Evolutionary conservation across 768 basidiomycete species (phyloP).

Genomic region (Trametes cingulata): DNA sequence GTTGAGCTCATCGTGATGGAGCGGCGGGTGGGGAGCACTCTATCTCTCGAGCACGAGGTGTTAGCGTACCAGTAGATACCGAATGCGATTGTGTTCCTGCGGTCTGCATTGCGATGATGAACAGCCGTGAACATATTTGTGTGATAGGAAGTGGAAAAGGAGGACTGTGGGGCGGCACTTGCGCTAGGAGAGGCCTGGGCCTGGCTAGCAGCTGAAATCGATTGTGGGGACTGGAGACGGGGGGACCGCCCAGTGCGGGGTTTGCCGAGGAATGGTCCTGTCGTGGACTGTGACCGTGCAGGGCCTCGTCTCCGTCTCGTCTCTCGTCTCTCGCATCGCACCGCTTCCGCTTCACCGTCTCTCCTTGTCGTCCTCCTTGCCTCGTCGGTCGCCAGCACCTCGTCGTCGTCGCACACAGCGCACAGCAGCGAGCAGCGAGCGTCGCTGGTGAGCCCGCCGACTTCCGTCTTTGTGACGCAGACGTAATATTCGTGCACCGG

Average conservation of each 20-base stretch:
- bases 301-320: neutral
- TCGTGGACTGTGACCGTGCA: neutral
- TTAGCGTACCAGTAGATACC: slow-evolving; percentile 6
- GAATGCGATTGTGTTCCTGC: slow-evolving; percentile 5
- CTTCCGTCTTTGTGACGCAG: slow-evolving; percentile 10
- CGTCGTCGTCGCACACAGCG: neutral
- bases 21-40: slow-evolving; percentile 10
- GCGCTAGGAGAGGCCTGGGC: neutral
- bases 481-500: slow-evolving; percentile 20
- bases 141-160: no score
- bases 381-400: slow-evolving; percentile 1
- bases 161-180: no score
- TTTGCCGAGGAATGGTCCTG: slow-evolving; percentile 15
- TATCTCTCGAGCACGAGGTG: neutral
- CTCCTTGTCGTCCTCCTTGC: neutral
- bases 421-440: neutral
- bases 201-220: neutral
- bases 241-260: slow-evolving; percentile 8
- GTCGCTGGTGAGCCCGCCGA: slow-evolving; percentile 6
- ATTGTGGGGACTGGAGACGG: slow-evolving; percentile 1
- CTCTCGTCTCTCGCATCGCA: neutral
- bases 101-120: neutral
- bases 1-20: slow-evolving; percentile 16
- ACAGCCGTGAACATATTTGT: neutral
- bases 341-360: slow-evolving; percentile 13